These are phyloP conservation scores for Pachyrhizus erosus DNA, from an alignment of 306 rosid species.

Conservation along the genomic window DNA sequence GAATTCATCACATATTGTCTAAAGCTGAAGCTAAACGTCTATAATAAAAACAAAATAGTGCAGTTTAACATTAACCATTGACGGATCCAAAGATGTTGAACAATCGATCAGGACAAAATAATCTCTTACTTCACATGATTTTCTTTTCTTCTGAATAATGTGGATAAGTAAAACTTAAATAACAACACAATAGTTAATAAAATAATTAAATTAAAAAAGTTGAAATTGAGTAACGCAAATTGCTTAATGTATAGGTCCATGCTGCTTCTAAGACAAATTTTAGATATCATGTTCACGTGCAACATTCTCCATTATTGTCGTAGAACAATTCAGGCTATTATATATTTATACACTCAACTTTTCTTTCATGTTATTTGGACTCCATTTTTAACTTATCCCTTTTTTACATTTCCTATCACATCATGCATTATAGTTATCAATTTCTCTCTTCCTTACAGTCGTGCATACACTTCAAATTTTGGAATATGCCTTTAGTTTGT, in stretches of 20 bases:
- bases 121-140: not conserved
- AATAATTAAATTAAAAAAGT: not conserved
- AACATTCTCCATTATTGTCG: not conserved
- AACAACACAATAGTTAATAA: not conserved
- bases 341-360: too few species aligned
- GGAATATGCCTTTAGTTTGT: too few species aligned
- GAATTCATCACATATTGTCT: not conserved
- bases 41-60: not conserved
- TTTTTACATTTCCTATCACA: too few species aligned
- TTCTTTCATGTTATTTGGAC: too few species aligned
- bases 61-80: not conserved
- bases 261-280: not conserved
- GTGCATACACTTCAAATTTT: too few species aligned
- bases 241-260: not conserved
- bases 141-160: not conserved
- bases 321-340: too few species aligned
- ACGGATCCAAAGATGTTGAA: not conserved
- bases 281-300: not conserved
- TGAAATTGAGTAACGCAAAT: not conserved
- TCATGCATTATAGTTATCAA: too few species aligned
- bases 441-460: too few species aligned
- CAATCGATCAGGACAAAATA: not conserved
- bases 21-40: not conserved
- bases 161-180: not conserved
- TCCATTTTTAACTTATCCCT: too few species aligned